Percentiles rank a stretch among this genome's conserved stretches.
These are phyloP conservation scores for Wickerhamomyces strasburgensis DNA, from an alignment of 805 yeast species.

Conservation along the genomic window DNA sequence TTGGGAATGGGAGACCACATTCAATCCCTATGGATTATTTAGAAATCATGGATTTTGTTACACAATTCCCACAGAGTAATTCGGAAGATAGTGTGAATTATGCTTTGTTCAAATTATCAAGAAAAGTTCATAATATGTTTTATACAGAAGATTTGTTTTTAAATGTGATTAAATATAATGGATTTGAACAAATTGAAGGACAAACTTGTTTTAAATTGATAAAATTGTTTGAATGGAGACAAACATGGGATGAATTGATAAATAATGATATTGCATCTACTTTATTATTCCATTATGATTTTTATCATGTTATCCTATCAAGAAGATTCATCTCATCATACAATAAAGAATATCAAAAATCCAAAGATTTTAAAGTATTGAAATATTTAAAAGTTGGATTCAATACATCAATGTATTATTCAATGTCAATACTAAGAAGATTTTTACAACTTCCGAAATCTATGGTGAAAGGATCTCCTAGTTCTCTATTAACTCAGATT, in stretches of 20 bases:
- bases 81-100: constrained; percentile 52
- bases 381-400: constrained; percentile 27
- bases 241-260: constrained; percentile 40
- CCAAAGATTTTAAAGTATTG: constrained; percentile 20
- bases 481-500: constrained; percentile 44
- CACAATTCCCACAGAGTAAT: constrained; percentile 45
- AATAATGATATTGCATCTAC: constrained; percentile 45
- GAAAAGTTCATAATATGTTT: constrained; percentile 21
- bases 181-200: constrained; percentile 12
- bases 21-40: constrained; percentile 34
- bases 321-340: constrained; percentile 33
- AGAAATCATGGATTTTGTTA: constrained; percentile 37
- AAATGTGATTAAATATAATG: constrained; percentile 19
- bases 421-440: constrained; percentile 40
- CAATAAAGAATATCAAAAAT: constrained; percentile 20
- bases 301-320: constrained; percentile 38
- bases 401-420: constrained; percentile 40
- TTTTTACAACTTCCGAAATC: constrained; percentile 40
- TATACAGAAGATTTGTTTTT: constrained; percentile 20
- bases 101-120: constrained; percentile 41
- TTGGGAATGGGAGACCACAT: constrained; percentile 45
- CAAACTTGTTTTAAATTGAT: constrained; percentile 18
- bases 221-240: constrained; percentile 36
- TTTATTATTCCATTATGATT: constrained; percentile 43
- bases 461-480: constrained; percentile 51